These are phyloP conservation scores for Colletotrichum limetticola DNA, from an alignment of 2,329 filamentous ascomycete genomes.

Conservation along the genomic window DNA sequence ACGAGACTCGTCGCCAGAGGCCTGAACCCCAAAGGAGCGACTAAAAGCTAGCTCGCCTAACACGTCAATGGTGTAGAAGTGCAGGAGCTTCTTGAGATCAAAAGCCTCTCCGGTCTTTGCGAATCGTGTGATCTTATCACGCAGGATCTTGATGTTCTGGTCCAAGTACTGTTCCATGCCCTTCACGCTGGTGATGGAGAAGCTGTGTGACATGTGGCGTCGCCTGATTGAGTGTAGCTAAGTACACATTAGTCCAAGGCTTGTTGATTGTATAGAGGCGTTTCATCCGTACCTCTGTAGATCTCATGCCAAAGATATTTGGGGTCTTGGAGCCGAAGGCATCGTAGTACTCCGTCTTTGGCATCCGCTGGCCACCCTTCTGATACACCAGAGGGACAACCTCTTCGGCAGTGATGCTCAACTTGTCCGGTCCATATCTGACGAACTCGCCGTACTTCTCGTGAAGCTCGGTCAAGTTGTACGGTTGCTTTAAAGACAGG, in stretches of 20 bases:
- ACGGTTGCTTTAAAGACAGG: slow-evolving; percentile 20
- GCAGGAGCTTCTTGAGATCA: slow-evolving; percentile 44
- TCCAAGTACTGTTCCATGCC: slow-evolving; percentile 48
- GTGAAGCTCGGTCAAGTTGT: slow-evolving; percentile 17
- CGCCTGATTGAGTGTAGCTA: slow-evolving; percentile 12
- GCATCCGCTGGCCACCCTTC: slow-evolving; percentile 21
- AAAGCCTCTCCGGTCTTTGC: slow-evolving; percentile 36
- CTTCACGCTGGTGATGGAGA: slow-evolving; percentile 40
- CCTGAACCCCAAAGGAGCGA: slow-evolving; percentile 44
- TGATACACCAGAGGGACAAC: slow-evolving; percentile 21
- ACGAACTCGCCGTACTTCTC: slow-evolving; percentile 14
- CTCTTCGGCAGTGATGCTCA: slow-evolving; percentile 27
- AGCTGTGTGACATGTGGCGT: slow-evolving; percentile 22
- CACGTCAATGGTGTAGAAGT: slow-evolving; percentile 41
- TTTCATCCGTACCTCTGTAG: background rate
- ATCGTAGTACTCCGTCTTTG: slow-evolving; percentile 24
- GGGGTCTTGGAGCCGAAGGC: slow-evolving; percentile 16
- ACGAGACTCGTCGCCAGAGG: slow-evolving; percentile 39
- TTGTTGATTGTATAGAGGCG: background rate
- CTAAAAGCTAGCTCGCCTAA: slow-evolving; percentile 45
- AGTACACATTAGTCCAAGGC: background rate
- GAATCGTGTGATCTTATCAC: slow-evolving; percentile 36
- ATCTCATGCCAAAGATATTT: slow-evolving; percentile 20
- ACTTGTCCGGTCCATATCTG: slow-evolving; percentile 18
- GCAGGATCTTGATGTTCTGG: slow-evolving; percentile 42